Percentiles rank a stretch among this genome's conserved stretches.
Evolutionary conservation across 225 moss, liverwort and hornwort species (phyloP).

Genomic region (Pseudoscleropodium purum): DNA sequence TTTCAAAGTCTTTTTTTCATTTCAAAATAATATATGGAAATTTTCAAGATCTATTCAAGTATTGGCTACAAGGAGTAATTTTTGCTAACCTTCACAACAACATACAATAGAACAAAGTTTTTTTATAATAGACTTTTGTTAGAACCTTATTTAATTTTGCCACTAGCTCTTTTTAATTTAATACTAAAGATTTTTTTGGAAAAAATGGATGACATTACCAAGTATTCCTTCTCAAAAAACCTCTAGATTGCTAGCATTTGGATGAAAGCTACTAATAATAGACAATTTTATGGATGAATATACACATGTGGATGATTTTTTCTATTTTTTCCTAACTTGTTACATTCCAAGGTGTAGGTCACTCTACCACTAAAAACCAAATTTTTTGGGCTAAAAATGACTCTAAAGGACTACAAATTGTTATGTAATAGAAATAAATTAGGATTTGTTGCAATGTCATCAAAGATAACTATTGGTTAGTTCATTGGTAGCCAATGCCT

Average conservation of each 20-base stretch:
- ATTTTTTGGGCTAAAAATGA: too few relatives aligned
- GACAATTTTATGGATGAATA: background rate
- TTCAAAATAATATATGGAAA: background rate
- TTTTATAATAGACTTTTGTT: background rate
- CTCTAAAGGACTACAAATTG: background rate
- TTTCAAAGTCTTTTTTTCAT: background rate
- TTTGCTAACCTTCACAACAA: accelerated
- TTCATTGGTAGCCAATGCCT: too few relatives aligned
- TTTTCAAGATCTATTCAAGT: too few relatives aligned
- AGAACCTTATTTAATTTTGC: background rate
- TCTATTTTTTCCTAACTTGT: background rate
- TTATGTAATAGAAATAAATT: background rate
- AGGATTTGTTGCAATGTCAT: background rate
- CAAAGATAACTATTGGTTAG: too few relatives aligned
- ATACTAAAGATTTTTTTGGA: background rate
- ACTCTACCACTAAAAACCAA: background rate
- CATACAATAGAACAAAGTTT: accelerated
- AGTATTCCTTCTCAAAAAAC: background rate
- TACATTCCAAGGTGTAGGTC: background rate
- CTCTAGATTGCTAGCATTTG: background rate
- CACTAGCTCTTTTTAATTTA: background rate
- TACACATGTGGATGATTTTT: background rate
- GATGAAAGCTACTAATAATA: background rate
- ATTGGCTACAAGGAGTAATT: too few relatives aligned
- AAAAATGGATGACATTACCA: background rate